phyloP scores from a whole-genome alignment of 2,329 filamentous ascomycete genomes.

The Mycosphaerella sp. region DNA sequence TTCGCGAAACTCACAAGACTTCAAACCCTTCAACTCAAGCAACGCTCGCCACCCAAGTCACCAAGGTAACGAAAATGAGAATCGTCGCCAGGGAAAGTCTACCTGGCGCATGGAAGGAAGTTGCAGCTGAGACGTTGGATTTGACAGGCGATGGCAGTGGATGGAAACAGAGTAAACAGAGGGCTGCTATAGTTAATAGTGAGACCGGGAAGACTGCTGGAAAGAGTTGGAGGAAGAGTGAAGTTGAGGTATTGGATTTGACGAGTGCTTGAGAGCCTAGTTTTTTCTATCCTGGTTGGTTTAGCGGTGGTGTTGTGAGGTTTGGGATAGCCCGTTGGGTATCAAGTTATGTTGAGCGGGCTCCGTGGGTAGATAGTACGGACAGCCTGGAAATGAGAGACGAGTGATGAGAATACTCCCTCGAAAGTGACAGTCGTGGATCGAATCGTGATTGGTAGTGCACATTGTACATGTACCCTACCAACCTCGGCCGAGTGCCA shows the following conservation, averaged over 20 bases:
- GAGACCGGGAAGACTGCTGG: slow-evolving; percentile 1
- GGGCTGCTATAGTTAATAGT: slow-evolving; percentile 1
- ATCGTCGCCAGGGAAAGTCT: slow-evolving; percentile 30
- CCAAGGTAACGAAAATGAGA: slow-evolving; percentile 18
- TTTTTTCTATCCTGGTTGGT: not conserved
- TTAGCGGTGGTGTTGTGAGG: slow-evolving; percentile 7
- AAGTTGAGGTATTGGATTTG: slow-evolving; percentile 35
- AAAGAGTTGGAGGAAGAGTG: slow-evolving; percentile 31
- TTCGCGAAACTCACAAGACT: slow-evolving; percentile 1
- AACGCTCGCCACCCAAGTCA: slow-evolving; percentile 1
- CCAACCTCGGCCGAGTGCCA: too few species aligned
- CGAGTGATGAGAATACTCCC: not conserved
- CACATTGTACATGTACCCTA: too few species aligned
- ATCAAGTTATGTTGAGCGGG: not conserved
- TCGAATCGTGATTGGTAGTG: too few species aligned
- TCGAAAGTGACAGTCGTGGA: not conserved
- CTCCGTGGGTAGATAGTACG: not conserved
- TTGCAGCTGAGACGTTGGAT: slow-evolving; percentile 29
- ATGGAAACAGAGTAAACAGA: slow-evolving; percentile 16
- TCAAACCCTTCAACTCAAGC: not conserved
- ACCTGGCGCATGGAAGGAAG: slow-evolving; percentile 32
- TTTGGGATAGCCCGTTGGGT: not conserved
- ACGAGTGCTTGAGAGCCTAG: slow-evolving; percentile 24
- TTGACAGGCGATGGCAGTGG: slow-evolving; percentile 27
- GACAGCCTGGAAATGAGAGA: not conserved